Evolutionary conservation across 345 rosid genomes (phyloP).

Genomic region (Durio zibethinus): DNA sequence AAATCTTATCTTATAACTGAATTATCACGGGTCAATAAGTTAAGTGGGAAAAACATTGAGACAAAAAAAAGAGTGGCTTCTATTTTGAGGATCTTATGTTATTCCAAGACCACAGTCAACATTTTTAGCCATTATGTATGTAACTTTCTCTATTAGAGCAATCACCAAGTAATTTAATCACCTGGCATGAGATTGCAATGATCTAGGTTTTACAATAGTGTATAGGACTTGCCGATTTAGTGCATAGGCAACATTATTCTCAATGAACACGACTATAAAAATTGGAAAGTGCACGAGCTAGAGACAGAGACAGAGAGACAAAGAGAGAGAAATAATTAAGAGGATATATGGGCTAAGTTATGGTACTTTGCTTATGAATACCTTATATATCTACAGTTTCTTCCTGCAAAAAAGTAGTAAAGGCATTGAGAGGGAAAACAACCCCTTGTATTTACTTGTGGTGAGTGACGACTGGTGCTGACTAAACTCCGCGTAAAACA

Average conservation of each 20-base stretch:
- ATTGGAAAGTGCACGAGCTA: neutral
- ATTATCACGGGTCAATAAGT: neutral
- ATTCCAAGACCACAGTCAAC: neutral
- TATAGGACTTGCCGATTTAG: too few species aligned
- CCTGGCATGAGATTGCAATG: neutral
- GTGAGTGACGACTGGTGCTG: neutral
- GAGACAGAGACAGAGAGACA: neutral
- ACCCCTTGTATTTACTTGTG: neutral
- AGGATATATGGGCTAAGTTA: neutral
- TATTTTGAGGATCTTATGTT: neutral
- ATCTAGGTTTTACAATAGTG: neutral
- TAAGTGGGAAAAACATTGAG: neutral
- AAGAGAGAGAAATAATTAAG: neutral
- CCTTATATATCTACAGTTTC: neutral
- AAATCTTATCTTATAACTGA: neutral
- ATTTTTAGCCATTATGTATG: neutral
- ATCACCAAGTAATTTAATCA: neutral
- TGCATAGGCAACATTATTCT: neutral
- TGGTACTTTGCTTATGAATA: neutral
- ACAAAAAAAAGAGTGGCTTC: neutral
- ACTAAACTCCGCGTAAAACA: neutral
- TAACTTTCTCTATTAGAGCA: neutral
- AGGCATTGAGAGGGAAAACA: neutral
- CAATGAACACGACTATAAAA: neutral
- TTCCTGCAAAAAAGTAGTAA: neutral